A percentile compares a stretch with the other conserved stretches of the same genome.
Conservation (phyloP, 73 alveolate species). For the Stentor roeselii region DNA sequence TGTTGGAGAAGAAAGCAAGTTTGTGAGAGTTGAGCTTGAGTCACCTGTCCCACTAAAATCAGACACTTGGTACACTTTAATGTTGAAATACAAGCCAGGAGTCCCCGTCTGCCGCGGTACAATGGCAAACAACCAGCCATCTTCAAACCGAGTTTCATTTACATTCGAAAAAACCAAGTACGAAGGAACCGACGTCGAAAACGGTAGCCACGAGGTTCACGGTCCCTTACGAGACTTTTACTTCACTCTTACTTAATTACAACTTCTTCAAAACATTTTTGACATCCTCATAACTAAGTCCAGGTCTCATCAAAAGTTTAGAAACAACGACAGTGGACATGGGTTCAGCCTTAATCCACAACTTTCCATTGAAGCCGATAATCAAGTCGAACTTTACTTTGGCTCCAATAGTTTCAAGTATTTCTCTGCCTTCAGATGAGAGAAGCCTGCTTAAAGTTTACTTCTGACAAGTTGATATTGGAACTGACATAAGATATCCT, state of each 20-base stretch:
- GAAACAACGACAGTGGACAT: no score
- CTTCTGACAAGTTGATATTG: neutral
- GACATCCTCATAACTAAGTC: no score
- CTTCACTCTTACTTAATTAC: no score
- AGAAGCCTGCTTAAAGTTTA: neutral
- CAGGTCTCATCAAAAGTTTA: no score
- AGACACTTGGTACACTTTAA: neutral
- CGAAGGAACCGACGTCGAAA: neutral
- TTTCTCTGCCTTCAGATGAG: neutral
- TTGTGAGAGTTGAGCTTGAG: neutral
- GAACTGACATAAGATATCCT: neutral
- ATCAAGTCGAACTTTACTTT: neutral
- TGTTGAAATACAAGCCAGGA: neutral
- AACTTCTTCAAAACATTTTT: no score
- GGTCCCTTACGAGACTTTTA: neutral
- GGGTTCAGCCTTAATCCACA: slow-evolving; percentile 15
- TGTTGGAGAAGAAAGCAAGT: slow-evolving; percentile 2
- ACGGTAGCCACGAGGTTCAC: neutral
- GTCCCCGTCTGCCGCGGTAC: slow-evolving; percentile 4
- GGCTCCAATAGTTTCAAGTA: neutral
- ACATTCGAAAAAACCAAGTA: neutral
- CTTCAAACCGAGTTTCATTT: neutral
- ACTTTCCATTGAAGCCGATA: slow-evolving; percentile 21
- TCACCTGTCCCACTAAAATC: neutral
- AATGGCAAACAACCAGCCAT: neutral